Evolutionary conservation across 2,329 filamentous ascomycete species (phyloP).

Genomic region (Blastomyces emzantsi): DNA sequence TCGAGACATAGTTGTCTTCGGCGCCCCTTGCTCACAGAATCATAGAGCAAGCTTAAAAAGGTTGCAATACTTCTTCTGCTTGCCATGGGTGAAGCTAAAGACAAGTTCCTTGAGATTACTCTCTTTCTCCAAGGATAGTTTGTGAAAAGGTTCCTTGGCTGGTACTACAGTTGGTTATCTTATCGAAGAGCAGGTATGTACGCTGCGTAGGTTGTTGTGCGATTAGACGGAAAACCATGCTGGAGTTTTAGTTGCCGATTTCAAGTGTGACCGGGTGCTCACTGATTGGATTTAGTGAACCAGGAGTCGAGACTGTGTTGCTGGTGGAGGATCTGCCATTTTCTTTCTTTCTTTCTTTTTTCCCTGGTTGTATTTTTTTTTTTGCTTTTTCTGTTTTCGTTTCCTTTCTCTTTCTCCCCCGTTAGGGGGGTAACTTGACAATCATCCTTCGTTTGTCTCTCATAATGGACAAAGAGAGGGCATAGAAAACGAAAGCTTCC

Average conservation of each 20-base stretch:
- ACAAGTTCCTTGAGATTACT: neutral
- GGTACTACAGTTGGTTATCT: conserved; percentile 3
- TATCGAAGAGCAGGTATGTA: neutral
- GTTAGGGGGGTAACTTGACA: neutral
- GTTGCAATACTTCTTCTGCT: neutral
- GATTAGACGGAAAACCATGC: neutral
- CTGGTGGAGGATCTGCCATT: neutral
- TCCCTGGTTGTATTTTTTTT: neutral
- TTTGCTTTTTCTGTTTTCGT: neutral
- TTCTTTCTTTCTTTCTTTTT: neutral
- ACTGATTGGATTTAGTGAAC: neutral
- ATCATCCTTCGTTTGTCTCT: neutral
- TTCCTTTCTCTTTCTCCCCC: neutral
- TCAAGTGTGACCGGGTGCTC: conserved; percentile 1
- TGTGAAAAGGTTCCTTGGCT: neutral
- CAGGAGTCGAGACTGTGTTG: neutral
- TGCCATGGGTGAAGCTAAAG: neutral
- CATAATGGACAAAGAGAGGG: neutral
- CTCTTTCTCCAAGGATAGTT: neutral
- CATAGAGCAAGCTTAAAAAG: neutral
- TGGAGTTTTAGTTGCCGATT: conserved; percentile 6
- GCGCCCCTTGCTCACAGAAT: neutral
- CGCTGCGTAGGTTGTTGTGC: neutral
- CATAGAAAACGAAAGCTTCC: neutral
- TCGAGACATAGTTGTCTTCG: neutral